Percentiles rank a stretch among this genome's conserved stretches.
Conservation (phyloP, 352 stramenopile species). For the Thalassiosira exigua region DNA sequence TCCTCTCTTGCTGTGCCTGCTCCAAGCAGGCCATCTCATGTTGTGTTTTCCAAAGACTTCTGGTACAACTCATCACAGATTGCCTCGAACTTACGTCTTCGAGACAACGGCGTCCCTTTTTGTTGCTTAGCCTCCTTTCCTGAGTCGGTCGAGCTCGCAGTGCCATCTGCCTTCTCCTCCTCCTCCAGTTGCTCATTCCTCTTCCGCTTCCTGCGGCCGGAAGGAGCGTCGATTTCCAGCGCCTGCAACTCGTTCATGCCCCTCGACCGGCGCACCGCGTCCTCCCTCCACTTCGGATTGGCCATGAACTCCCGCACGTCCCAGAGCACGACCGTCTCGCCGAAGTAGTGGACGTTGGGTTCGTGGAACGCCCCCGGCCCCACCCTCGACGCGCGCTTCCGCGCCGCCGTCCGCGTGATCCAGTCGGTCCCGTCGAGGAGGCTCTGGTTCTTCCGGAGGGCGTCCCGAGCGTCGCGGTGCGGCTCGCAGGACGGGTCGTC, state of each 20-base stretch:
- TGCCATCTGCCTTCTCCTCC: too few relatives aligned
- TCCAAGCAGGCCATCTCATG: too few relatives aligned
- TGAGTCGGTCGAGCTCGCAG: too few relatives aligned
- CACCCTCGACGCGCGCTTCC: conserved; percentile 26
- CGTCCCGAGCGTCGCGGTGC: conserved; percentile 12
- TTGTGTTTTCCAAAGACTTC: too few relatives aligned
- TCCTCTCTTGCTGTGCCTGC: too few relatives aligned
- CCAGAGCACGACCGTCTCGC: conserved; percentile 36
- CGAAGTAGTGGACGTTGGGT: conserved; percentile 31
- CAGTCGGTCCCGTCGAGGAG: conserved; percentile 27
- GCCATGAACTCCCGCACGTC: conserved; percentile 24
- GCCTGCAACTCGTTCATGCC: not conserved
- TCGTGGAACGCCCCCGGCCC: conserved; percentile 27
- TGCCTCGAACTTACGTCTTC: too few relatives aligned
- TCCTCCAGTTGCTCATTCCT: too few relatives aligned
- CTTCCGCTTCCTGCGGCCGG: too few relatives aligned
- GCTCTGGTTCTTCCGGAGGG: conserved; percentile 8
- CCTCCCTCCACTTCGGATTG: conserved; percentile 41
- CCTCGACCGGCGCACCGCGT: conserved; percentile 30
- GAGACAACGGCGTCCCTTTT: too few relatives aligned
- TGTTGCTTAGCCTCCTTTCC: too few relatives aligned
- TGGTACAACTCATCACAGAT: too few relatives aligned
- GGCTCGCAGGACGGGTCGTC: conserved; percentile 21
- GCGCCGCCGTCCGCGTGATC: conserved; percentile 10
- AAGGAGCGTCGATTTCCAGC: too few relatives aligned